Percentiles rank a stretch among this genome's conserved stretches.
phyloP scores from a whole-genome alignment of 352 stramenopile species.

The Pythium chondricola region DNA sequence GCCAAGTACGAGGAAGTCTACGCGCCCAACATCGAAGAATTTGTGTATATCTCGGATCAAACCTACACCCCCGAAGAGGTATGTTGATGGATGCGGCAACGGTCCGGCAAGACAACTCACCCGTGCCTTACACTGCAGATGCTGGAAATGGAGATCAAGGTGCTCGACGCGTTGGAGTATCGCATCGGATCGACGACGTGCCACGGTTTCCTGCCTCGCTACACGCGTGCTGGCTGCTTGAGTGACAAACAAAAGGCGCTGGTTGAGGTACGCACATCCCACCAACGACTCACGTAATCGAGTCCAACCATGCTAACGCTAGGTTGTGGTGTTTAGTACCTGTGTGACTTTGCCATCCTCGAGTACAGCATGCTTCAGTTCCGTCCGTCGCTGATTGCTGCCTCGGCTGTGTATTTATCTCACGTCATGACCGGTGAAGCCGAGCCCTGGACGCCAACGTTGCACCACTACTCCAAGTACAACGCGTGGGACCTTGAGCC shows the following conservation, averaged over 20 bases:
- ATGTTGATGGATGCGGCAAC: neutral
- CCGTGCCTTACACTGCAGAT: constrained; percentile 30
- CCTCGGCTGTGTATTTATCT: constrained; percentile 68
- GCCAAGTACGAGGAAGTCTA: constrained; percentile 98
- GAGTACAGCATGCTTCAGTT: constrained; percentile 75
- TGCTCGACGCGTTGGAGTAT: constrained; percentile 71
- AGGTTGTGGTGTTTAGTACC: constrained; percentile 35
- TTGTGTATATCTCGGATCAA: constrained; percentile 96
- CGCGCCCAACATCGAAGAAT: constrained; percentile 90
- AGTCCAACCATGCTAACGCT: constrained; percentile 1
- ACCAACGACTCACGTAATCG: neutral
- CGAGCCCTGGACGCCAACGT: constrained; percentile 67
- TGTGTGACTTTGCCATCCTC: constrained; percentile 64
- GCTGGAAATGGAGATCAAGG: constrained; percentile 76
- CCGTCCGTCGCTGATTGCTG: constrained; percentile 59
- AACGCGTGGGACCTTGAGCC: constrained; percentile 60
- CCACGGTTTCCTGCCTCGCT: constrained; percentile 67
- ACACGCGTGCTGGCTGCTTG: constrained; percentile 43
- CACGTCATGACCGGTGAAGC: constrained; percentile 58
- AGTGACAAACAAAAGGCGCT: constrained; percentile 52
- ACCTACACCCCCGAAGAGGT: constrained; percentile 89
- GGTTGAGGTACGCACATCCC: constrained; percentile 36
- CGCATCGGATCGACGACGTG: constrained; percentile 70
- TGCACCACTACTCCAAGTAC: constrained; percentile 76
- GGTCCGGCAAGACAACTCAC: neutral